Evolutionary conservation across 176 grass and related monocot species (phyloP).

Genomic region (Eremochloa ophiuroides): DNA sequence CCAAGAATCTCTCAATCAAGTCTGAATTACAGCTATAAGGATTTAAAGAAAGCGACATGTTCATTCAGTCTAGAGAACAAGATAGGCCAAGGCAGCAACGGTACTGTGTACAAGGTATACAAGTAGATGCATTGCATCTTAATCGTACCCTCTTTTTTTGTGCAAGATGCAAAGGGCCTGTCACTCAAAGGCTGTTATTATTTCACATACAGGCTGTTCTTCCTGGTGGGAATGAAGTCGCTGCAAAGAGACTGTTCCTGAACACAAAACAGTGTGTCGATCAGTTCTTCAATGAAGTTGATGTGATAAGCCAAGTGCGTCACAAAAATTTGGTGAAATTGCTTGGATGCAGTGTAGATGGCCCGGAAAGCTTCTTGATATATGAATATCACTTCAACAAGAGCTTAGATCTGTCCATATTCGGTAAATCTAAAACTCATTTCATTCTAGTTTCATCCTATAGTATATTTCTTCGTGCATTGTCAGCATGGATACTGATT

Average conservation of each 20-base stretch:
- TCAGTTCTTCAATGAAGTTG: slow-evolving; percentile 62
- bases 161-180: not conserved
- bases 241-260: slow-evolving; percentile 57
- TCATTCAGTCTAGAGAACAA: slow-evolving; percentile 46
- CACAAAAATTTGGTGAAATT: slow-evolving; percentile 66
- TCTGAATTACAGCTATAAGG: slow-evolving; percentile 48
- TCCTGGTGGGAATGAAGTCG: slow-evolving; percentile 47
- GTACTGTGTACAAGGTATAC: slow-evolving; percentile 64
- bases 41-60: slow-evolving; percentile 50
- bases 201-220: slow-evolving; percentile 41
- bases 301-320: slow-evolving; percentile 47
- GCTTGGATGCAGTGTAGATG: slow-evolving; percentile 62
- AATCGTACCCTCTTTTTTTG: not conserved
- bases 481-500: not conserved
- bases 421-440: slow-evolving; percentile 17
- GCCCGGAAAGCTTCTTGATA: slow-evolving; percentile 59
- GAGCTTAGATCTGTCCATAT: slow-evolving; percentile 60
- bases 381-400: slow-evolving; percentile 56
- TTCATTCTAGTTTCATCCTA: not conserved
- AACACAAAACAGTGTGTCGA: slow-evolving; percentile 54
- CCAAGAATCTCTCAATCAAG: slow-evolving; percentile 38
- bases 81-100: slow-evolving; percentile 60
- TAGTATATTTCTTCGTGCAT: not conserved
- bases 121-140: not conserved
- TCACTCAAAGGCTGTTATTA: not conserved